A percentile compares a stretch with the other conserved stretches of the same genome.
Conservation (phyloP, 371 early-diverging fungal genomes). For the Batrachochytrium dendrobatidis region DNA sequence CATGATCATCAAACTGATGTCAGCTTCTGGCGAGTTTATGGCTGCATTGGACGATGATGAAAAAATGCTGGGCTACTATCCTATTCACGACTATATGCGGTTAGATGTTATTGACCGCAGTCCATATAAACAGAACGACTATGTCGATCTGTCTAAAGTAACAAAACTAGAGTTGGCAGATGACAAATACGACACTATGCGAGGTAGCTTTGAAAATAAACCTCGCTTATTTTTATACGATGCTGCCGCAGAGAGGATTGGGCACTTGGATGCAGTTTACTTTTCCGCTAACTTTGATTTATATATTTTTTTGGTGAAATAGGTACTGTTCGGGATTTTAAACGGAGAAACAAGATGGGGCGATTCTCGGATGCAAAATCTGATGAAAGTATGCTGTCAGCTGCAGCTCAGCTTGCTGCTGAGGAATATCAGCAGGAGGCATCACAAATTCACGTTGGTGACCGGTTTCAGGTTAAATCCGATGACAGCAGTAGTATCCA, state of each 20-base stretch:
- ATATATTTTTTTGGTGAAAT: conserved; percentile 39
- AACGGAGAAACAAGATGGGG: conserved; percentile 81
- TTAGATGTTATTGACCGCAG: conserved; percentile 56
- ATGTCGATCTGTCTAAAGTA: conserved; percentile 77
- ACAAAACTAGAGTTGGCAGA: conserved; percentile 86
- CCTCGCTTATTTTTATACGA: neutral
- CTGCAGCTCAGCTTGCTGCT: conserved; percentile 6
- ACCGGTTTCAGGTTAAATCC: conserved; percentile 73
- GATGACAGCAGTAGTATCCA: conserved; percentile 40
- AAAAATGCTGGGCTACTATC: conserved; percentile 78
- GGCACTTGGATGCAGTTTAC: no score
- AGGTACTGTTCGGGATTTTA: conserved; percentile 86
- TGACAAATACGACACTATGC: conserved; percentile 71
- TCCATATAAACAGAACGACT: conserved; percentile 66
- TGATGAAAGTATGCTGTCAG: neutral
- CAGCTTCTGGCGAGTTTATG: conserved; percentile 46
- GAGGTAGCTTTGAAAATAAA: conserved; percentile 21
- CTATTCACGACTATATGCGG: conserved; percentile 70
- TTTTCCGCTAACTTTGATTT: no score
- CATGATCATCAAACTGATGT: conserved; percentile 58
- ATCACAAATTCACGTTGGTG: conserved; percentile 58
- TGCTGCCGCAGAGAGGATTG: no score
- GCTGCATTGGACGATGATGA: conserved; percentile 58
- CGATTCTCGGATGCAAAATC: conserved; percentile 56
- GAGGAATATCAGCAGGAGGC: conserved; percentile 35